Conservation (phyloP, 352 stramenopile genomes). For the Globisporangium apiculatum region DNA sequence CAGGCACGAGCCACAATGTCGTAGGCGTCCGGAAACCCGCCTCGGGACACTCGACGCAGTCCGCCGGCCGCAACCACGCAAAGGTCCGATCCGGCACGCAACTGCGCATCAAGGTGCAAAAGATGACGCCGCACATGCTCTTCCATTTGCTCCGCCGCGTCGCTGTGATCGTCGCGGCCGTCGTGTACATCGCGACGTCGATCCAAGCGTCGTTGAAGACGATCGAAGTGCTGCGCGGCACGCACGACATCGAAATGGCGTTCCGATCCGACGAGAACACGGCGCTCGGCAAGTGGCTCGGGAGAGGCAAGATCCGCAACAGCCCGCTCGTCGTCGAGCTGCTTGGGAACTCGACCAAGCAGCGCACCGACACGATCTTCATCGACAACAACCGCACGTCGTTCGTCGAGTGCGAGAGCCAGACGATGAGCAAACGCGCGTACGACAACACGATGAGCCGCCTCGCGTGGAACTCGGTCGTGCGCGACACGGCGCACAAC, state of each 20-base stretch:
- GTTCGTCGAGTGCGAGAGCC: constrained; percentile 1
- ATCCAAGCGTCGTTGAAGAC: background rate
- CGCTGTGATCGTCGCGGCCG: background rate
- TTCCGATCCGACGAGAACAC: background rate
- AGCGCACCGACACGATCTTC: constrained; percentile 1
- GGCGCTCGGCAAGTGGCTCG: constrained; percentile 2
- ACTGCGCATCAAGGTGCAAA: background rate
- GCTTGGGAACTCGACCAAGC: constrained; percentile 2
- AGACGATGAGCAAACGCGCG: background rate
- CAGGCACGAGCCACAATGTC: background rate
- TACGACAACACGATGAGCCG: background rate
- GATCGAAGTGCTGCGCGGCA: background rate
- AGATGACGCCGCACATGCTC: background rate
- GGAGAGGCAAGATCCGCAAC: background rate
- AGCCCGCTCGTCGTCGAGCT: background rate
- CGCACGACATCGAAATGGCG: background rate
- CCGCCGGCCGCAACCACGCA: background rate
- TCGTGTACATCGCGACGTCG: background rate
- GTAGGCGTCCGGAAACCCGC: too few relatives aligned
- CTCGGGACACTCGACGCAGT: too few relatives aligned
- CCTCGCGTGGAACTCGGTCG: background rate
- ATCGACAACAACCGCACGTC: constrained; percentile 1
- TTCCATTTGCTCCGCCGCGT: background rate
- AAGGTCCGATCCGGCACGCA: background rate
- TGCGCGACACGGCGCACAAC: background rate